These are phyloP conservation scores for Kwoniella sp. DNA, from an alignment of 768 basidiomycete species.

Conservation along the genomic window DNA sequence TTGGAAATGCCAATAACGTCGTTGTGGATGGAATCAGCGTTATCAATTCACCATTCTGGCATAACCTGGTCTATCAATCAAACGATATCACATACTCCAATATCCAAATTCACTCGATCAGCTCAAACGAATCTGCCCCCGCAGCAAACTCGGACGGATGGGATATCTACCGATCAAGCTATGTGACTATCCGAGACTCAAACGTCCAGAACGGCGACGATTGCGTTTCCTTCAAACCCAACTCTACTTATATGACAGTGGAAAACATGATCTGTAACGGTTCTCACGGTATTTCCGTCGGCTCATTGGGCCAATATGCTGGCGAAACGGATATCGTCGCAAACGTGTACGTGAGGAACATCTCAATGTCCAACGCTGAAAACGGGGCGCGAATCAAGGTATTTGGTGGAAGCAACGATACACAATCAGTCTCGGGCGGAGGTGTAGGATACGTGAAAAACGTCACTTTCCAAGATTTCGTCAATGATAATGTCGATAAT, in stretches of 20 bases:
- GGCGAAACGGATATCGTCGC: conserved; percentile 62
- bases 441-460: conserved; percentile 59
- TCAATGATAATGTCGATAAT: conserved; percentile 60
- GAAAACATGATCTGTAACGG: conserved; percentile 65
- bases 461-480: conserved; percentile 23
- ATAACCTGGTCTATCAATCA: conserved; percentile 59
- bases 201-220: conserved; percentile 60
- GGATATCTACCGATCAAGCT: conserved; percentile 63
- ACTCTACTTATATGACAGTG: conserved; percentile 65
- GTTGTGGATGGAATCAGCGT: conserved; percentile 58
- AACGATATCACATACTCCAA: conserved; percentile 58
- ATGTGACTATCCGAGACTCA: conserved; percentile 56
- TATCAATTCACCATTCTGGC: conserved; percentile 59
- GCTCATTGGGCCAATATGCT: conserved; percentile 63
- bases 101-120: conserved; percentile 52
- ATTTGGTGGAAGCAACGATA: conserved; percentile 66
- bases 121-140: conserved; percentile 31
- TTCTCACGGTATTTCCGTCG: conserved; percentile 65
- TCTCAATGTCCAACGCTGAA: conserved; percentile 66
- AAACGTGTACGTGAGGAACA: conserved; percentile 65
- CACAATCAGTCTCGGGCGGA: conserved; percentile 62
- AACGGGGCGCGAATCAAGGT: conserved; percentile 73
- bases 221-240: conserved; percentile 62
- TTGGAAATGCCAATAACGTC: conserved; percentile 62
- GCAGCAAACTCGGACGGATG: conserved; percentile 61